Base-by-base conservation (phyloP, 306 rosid genomes). In the Rosa persica region DNA sequence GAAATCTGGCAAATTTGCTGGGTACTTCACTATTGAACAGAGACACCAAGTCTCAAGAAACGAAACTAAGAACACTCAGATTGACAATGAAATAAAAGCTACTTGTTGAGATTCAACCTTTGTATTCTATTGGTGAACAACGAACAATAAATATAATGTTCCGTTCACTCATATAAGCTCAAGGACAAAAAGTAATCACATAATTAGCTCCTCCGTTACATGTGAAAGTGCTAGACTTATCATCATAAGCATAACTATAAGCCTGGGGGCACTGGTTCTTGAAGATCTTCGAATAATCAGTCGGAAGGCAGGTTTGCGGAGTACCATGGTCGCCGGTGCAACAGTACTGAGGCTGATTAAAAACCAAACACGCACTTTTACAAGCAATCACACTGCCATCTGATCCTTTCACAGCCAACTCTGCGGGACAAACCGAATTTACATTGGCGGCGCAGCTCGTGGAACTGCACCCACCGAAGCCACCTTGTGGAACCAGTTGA, bases 301-400 rank as follows among this genome's bases (percentile, higher is more conserved):
- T 72, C 16, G 66, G 65, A 8, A 60, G 74, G 23, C 87, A 73
- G 0, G 51, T 6, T n/a, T 19, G 15, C 5, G 80, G 72, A 1
- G 43, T 36, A 49, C 62, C 64, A 46, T 25, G 51, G 3, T 13
- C 69, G 13, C 76, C 81, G 2, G 44, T 65, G 73, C 87, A 84
- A 42, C 87, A 84, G 42, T 84, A 80, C 6, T 73, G 46, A 0
- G 76, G 70, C n/a, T 51, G 30, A 17, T 62, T 43, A 30, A 81
- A 84, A 2, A 70, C 81, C 78, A 42, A 19, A 11, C 85, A 81
- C 12, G 85, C 87, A 61, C 80, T 84, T 76, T 81, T 84, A 74
- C 83, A 78, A 7, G 61, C 87, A 2, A 84, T 69, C 3, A 81
- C 87, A 2, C 27, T 30, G 0, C 79, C 83, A 38, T 74, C 80